phyloP scores from a whole-genome alignment of 768 basidiomycete species.

The Pleurotus salmoneostramineus region DNA sequence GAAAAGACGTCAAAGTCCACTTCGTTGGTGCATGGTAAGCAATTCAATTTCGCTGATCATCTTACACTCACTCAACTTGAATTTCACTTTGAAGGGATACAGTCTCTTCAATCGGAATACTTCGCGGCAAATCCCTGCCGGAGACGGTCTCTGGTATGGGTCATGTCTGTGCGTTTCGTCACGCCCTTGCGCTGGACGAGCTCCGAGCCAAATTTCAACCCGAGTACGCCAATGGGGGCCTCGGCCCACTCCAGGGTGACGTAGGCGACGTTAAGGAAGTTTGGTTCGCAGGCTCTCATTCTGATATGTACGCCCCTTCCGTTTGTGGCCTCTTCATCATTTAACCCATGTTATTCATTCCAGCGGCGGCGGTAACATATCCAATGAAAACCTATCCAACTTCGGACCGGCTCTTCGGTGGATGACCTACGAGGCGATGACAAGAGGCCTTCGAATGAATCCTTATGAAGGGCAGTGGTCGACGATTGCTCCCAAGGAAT shows the following conservation, averaged over 20 bases:
- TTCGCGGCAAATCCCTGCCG: constrained; percentile 26
- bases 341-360: neutral
- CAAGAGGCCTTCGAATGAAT: neutral
- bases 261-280: constrained; percentile 22
- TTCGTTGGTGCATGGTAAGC: constrained; percentile 41
- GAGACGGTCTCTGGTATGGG: constrained; percentile 18
- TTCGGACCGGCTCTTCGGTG: constrained; percentile 15
- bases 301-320: constrained; percentile 24
- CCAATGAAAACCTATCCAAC: constrained; percentile 15
- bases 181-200: constrained; percentile 45
- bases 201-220: constrained; percentile 43
- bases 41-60: neutral
- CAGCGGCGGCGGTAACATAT: constrained; percentile 16
- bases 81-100: constrained; percentile 31
- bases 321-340: neutral
- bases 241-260: neutral
- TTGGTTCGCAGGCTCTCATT: constrained; percentile 24
- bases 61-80: neutral
- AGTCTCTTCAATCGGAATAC: constrained; percentile 39
- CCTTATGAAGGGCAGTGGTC: neutral
- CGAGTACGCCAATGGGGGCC: constrained; percentile 23
- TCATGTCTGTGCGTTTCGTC: constrained; percentile 39
- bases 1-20: constrained; percentile 29
- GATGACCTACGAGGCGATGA: constrained; percentile 8
- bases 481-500: neutral